Evolutionary conservation across 148 eudicot species (phyloP), one percentile per base, ranked within the genome.

Genomic region (Fallopia convolvulus): DNA sequence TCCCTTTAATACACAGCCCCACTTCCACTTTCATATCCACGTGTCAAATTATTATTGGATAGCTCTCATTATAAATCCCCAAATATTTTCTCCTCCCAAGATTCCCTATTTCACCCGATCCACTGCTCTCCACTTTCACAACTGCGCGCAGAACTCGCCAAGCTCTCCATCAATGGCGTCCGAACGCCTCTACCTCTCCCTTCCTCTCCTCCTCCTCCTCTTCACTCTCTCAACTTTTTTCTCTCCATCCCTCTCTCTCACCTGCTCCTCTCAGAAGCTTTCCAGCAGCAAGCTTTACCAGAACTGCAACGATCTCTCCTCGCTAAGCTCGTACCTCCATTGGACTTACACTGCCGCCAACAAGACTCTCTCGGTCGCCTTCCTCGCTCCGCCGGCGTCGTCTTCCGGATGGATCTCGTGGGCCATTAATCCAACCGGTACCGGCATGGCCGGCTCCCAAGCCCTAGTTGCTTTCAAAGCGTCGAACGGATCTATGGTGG

Each of bases 391-490:
- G 0, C 94, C 90, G 0, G 78, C 89, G 1, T 40, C 77, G 3
- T 40, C 90, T 26, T 17, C 48, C 39, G 98, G 98, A 0, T 93
- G 94, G 92, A 83, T 93, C 40, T 82, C 97, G 1, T 93, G 93
- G 97, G 98, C 91, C 8, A 77, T 91, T 5, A 93, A 93, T 84
- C 97, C 98, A 2, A 82, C 84, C 6, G 81, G 76, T 2, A 21
- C 84, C 26, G 91, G 89, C 20, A 93, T 93, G 97, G 74, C 18
- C 3, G 98, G 98, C 0, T 50, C 94, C 0, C 94, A 89, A 50
- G 81, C 97, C 0, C 65, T 93, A 4, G 9, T 91, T 13, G 98
- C 92, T 1, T 85, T 75, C 72, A 86, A 79, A 33, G 75, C 80
- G 11, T n/a, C 87, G 0, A 72, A 82, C 18, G 91, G 89, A 0